Evolutionary conservation across 495 filamentous ascomycete species (phyloP).

Genomic region (Penicillium malachiteum): DNA sequence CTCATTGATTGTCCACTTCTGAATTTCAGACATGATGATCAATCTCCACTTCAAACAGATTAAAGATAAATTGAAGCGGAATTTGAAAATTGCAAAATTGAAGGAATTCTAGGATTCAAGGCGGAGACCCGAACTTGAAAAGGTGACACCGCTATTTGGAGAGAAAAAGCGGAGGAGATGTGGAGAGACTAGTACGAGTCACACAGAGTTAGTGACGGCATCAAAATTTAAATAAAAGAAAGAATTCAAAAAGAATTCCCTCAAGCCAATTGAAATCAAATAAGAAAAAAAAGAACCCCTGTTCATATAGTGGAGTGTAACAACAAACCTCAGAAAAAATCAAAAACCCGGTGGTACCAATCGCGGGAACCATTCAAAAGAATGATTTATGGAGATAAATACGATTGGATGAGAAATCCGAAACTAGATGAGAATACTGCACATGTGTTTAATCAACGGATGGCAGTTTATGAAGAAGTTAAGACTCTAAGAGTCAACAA

Average conservation of each 20-base stretch:
- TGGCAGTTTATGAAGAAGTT: no score
- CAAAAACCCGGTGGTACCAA: slow-evolving; percentile 12
- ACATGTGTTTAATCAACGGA: no score
- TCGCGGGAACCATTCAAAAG: slow-evolving; percentile 8
- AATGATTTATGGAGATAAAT: no score
- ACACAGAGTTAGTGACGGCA: slow-evolving; percentile 10
- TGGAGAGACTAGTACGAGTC: slow-evolving; percentile 1
- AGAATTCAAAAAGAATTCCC: not conserved
- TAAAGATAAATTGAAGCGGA: not conserved
- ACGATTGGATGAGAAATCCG: not conserved
- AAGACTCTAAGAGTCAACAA: no score
- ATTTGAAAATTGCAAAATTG: not conserved
- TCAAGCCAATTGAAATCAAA: not conserved
- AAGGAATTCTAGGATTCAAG: not conserved
- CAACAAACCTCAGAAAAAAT: slow-evolving; percentile 4
- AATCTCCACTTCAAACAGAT: not conserved
- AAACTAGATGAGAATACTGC: no score
- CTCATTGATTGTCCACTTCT: slow-evolving; percentile 46
- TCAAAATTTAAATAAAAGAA: no score
- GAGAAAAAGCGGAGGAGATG: not conserved
- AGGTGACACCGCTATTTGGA: slow-evolving; percentile 13
- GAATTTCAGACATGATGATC: slow-evolving; percentile 37
- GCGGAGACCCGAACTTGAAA: not conserved
- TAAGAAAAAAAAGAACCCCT: slow-evolving; percentile 6
- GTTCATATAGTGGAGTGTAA: slow-evolving; percentile 6